These are phyloP conservation scores for Myriosclerotinia scirpicola DNA, from an alignment of 2,329 filamentous ascomycete species.

Conservation along the genomic window DNA sequence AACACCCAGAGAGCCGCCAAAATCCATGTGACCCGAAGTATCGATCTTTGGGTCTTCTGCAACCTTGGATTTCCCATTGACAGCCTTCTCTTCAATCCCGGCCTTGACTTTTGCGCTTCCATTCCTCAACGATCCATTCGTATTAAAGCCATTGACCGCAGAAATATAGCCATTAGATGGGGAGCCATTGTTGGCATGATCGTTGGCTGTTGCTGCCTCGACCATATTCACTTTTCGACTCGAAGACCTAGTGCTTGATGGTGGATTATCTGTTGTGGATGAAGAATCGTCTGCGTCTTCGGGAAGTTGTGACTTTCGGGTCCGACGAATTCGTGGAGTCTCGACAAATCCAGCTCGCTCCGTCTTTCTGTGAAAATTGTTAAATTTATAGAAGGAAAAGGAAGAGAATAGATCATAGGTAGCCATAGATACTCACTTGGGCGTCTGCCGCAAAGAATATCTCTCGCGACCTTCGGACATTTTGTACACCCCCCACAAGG, in stretches of 20 bases:
- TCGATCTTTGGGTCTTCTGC: slow-evolving; percentile 63
- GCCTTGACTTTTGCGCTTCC: slow-evolving; percentile 24
- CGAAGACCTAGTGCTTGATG: slow-evolving; percentile 27
- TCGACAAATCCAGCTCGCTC: slow-evolving; percentile 52
- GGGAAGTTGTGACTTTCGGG: slow-evolving; percentile 42
- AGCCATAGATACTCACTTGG: slow-evolving; percentile 35
- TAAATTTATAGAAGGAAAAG: slow-evolving; percentile 6
- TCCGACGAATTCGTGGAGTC: slow-evolving; percentile 48
- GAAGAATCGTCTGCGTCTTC: slow-evolving; percentile 40
- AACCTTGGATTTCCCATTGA: slow-evolving; percentile 57
- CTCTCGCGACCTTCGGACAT: slow-evolving; percentile 41
- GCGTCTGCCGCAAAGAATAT: slow-evolving; percentile 40
- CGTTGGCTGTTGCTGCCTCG: slow-evolving; percentile 33
- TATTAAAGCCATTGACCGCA: slow-evolving; percentile 22
- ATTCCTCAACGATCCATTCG: slow-evolving; percentile 22
- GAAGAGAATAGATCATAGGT: not conserved
- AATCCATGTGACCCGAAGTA: slow-evolving; percentile 69
- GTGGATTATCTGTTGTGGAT: slow-evolving; percentile 38
- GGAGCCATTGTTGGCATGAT: slow-evolving; percentile 26
- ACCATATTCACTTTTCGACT: slow-evolving; percentile 33
- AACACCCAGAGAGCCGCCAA: slow-evolving; percentile 83
- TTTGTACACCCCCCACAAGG: slow-evolving; percentile 4
- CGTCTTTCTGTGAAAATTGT: slow-evolving; percentile 47
- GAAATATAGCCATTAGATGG: slow-evolving; percentile 21
- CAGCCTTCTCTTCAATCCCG: slow-evolving; percentile 23